Base-by-base conservation (phyloP, 768 basidiomycete genomes). In the Lactifluus echinatus region DNA sequence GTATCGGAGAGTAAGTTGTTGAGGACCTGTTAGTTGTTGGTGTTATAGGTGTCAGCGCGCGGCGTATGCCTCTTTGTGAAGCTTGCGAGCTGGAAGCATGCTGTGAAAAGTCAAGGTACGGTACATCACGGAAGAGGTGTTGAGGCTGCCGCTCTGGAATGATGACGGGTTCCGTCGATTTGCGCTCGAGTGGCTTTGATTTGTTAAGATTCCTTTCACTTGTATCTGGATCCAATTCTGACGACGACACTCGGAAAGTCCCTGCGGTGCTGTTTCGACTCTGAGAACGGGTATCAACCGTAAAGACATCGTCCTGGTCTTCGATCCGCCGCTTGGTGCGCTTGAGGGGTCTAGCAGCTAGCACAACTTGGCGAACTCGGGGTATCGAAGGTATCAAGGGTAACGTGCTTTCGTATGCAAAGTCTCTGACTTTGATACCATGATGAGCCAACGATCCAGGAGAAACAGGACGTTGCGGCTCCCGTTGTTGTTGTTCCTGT, bases 351-450 rank as follows among this genome's bases (percentile, higher is more conserved):
- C 69, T 65, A 57, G 70, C 58, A 50, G 70, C 64, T 56, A 79
- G 79, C 61, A 78, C 80, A 19, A 77, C 69, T 65, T 80, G 82
- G 21, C 76, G 75, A 12, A 71, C 66, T 19, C 74, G 74, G 17
- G 73, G 75, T 24, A 80, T 77, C 2, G 82, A 74, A 29, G 71
- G 72, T 39, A 88, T 75, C 8, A 82, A 81, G 2, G 85, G 83
- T 45, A 87, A 71, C 26, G 72, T 81, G 70, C 75, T 83, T 68
- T 86, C 83, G 71, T 82, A 84, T 15, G 80, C 84, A 74, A 83
- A 87, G 70, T 88, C 78, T 65, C 76, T 72, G 50, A 79, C 73
- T 70, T 69, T 72, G 69, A 78, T 69, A 42, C 73, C 74, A 24
- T 71, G 56, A 50, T 66, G 62, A 26, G 64, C 57, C 48, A 75